Base-by-base conservation (phyloP, 1,284 basidiomycete species). In the Ustilago trichophora region DNA sequence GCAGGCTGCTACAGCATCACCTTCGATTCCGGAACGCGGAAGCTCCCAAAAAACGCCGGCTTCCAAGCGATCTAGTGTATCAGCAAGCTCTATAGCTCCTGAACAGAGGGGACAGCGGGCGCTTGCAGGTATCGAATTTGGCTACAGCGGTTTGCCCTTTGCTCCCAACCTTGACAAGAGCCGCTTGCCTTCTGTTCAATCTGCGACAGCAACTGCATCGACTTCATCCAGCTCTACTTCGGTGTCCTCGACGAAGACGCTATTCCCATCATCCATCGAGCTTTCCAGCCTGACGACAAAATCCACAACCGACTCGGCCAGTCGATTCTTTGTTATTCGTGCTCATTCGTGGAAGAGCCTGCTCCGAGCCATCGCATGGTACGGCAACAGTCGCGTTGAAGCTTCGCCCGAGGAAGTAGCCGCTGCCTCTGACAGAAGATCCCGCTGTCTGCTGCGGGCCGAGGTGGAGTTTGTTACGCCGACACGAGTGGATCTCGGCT, bases 391-490 rank as follows among this genome's bases (percentile, higher is more conserved):
- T 11, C 50, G 60, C 4, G 49, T 76, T 32, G 69, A 73, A 34
- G 69, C 73, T 4, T 54, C 53, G 1, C 69, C 73, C 4, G 58
- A 52, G 27, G 69, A 69, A 7, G 60, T 70, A 0, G 74, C 65
- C 7, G 58, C 68, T 2, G 68, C 64, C 2, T 43, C 35, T 40
- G 52, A 53, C n/a, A 43, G 45, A 27, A 27, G 42, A 29, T 25
- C 53, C 4, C 29, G 37, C 9, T 56, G 56, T 32, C 12, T 53
- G 4, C 24, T 72, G 42, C 58, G 46, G 7, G 62, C 57, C 16
- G 72, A 76, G 35, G 51, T 76, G 6, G 74, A 76, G 36, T 72
- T 76, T 35, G 70, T 76, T 15, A 76, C 74, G 22, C 73, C 73
- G 15, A 55, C 57, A 6, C 16, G 57, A 19, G 52, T 59, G 2